Conservation (phyloP, 345 rosid species). For the Rhizophora apiculata region DNA sequence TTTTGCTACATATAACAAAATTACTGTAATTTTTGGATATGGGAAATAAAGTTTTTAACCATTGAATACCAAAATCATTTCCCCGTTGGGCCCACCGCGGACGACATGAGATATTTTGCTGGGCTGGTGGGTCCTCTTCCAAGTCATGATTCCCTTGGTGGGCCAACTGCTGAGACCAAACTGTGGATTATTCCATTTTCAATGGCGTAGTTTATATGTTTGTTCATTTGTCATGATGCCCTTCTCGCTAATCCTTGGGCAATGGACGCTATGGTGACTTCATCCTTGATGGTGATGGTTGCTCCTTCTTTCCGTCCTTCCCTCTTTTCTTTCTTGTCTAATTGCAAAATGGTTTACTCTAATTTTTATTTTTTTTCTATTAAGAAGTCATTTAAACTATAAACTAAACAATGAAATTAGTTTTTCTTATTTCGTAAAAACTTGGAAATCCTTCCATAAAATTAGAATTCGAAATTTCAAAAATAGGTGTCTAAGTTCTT, state of each 20-base stretch:
- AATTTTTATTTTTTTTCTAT: too few species aligned
- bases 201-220: not conserved
- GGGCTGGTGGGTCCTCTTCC: constrained; percentile 17
- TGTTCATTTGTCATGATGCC: constrained; percentile 2
- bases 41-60: not conserved
- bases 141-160: constrained; percentile 21
- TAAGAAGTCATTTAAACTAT: too few species aligned
- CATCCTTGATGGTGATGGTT: constrained; percentile 5
- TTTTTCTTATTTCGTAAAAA: too few species aligned
- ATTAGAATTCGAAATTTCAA: too few species aligned
- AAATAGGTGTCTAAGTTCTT: too few species aligned
- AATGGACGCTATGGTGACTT: not conserved
- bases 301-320: not conserved
- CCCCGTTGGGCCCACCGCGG: constrained; percentile 22
- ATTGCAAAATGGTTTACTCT: not conserved
- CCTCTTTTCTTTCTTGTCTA: not conserved
- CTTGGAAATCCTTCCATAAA: too few species aligned
- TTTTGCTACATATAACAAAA: too few species aligned
- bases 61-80: constrained; percentile 6
- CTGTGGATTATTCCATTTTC: not conserved
- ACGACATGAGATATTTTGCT: constrained; percentile 14
- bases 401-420: too few species aligned
- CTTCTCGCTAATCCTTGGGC: constrained; percentile 8
- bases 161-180: constrained; percentile 34
- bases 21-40: too few species aligned